Evolutionary conservation across 1,284 basidiomycete species (phyloP).

Genomic region (Papiliotrema fonsecae): DNA sequence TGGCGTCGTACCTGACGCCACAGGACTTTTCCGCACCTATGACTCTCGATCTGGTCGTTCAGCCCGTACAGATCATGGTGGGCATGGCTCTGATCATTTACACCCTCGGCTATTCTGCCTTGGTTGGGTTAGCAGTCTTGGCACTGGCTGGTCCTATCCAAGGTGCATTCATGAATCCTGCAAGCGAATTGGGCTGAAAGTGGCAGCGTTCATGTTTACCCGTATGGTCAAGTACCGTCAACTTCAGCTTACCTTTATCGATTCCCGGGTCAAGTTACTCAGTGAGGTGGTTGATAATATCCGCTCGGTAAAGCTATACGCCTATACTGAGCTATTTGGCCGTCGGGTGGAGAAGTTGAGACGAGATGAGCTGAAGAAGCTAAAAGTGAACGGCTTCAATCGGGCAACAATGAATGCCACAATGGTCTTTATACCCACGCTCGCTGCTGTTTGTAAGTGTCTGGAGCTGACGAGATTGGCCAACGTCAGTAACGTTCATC

Average conservation of each 20-base stretch:
- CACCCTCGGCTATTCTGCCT: slow-evolving; percentile 38
- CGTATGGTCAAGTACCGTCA: slow-evolving; percentile 61
- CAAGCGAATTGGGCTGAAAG: background rate
- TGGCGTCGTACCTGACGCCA: background rate
- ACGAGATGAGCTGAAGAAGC: slow-evolving; percentile 52
- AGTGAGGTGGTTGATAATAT: slow-evolving; percentile 42
- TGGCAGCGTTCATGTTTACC: slow-evolving; percentile 56
- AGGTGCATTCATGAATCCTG: background rate
- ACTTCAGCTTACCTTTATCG: slow-evolving; percentile 67
- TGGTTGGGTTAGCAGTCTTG: slow-evolving; percentile 45
- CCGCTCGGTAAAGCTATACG: slow-evolving; percentile 46
- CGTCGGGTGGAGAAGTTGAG: slow-evolving; percentile 55
- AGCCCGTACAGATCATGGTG: slow-evolving; percentile 53
- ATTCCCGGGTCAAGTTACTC: slow-evolving; percentile 51
- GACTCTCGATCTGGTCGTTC: slow-evolving; percentile 51
- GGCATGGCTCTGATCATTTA: slow-evolving; percentile 62
- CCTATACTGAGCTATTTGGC: slow-evolving; percentile 58
- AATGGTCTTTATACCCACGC: slow-evolving; percentile 57
- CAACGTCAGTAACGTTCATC: slow-evolving; percentile 59
- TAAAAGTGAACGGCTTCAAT: slow-evolving; percentile 37
- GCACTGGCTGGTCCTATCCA: slow-evolving; percentile 1
- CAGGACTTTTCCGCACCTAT: slow-evolving; percentile 6
- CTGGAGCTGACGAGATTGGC: slow-evolving; percentile 46
- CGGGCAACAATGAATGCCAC: slow-evolving; percentile 36
- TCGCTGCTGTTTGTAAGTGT: slow-evolving; percentile 57